Evolutionary conservation across 2,329 filamentous ascomycete genomes (phyloP).

Genomic region (Neofusicoccum ribis): DNA sequence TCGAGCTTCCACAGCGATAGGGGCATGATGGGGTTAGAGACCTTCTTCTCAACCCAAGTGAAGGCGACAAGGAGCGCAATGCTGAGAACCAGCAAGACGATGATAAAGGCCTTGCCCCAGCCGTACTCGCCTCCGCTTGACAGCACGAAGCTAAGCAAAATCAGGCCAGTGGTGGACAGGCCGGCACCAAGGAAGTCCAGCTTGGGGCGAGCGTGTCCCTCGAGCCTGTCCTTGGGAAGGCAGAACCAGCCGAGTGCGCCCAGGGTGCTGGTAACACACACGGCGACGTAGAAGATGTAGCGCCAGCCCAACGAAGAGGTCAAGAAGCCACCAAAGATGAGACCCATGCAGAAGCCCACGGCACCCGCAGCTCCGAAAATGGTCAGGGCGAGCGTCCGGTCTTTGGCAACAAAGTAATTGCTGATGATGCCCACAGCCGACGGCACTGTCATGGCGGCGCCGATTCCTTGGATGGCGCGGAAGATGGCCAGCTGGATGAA

Average conservation of each 20-base stretch:
- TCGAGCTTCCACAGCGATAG: slow-evolving; percentile 47
- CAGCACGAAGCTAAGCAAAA: slow-evolving; percentile 47
- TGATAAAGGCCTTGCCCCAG: slow-evolving; percentile 48
- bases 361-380: slow-evolving; percentile 43
- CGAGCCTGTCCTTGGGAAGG: slow-evolving; percentile 41
- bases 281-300: slow-evolving; percentile 21
- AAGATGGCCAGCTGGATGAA: slow-evolving; percentile 46
- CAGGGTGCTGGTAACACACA: slow-evolving; percentile 14
- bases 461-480: slow-evolving; percentile 50
- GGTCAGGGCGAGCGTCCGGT: slow-evolving; percentile 41
- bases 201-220: slow-evolving; percentile 34
- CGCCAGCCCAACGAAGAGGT: slow-evolving; percentile 19
- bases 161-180: slow-evolving; percentile 45
- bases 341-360: slow-evolving; percentile 37
- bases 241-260: slow-evolving; percentile 33
- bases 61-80: slow-evolving; percentile 43
- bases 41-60: slow-evolving; percentile 45
- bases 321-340: slow-evolving; percentile 21
- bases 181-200: slow-evolving; percentile 46
- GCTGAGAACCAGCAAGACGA: slow-evolving; percentile 42
- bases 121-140: slow-evolving; percentile 50
- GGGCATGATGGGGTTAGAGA: slow-evolving; percentile 49
- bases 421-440: slow-evolving; percentile 49
- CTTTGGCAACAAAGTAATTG: slow-evolving; percentile 39
- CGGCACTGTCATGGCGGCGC: slow-evolving; percentile 49